phyloP scores from a whole-genome alignment of 345 rosid genomes.

The Murraya koenigii region DNA sequence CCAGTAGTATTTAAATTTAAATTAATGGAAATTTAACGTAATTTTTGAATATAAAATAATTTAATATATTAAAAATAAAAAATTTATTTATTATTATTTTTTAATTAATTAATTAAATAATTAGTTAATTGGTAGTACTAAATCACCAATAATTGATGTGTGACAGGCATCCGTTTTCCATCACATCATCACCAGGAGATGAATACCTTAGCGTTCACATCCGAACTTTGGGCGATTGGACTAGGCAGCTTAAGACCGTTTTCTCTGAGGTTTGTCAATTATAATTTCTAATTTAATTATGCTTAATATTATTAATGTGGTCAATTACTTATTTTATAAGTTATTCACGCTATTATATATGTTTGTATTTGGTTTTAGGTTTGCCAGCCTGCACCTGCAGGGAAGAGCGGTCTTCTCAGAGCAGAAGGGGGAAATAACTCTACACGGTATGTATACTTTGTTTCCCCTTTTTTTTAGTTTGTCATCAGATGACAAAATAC shows the following conservation, averaged over 20 bases:
- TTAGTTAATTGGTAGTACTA: neutral
- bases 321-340: no score
- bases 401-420: conserved; percentile 62
- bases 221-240: conserved; percentile 87
- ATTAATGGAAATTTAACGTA: no score
- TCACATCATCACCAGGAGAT: conserved; percentile 88
- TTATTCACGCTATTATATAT: no score
- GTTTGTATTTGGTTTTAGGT: conserved; percentile 16
- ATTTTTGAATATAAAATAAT: no score
- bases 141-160: neutral
- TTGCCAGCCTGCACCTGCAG: conserved; percentile 58
- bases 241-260: conserved; percentile 65
- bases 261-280: conserved; percentile 58
- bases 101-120: no score
- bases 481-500: no score
- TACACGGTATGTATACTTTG: conserved; percentile 10
- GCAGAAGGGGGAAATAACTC: conserved; percentile 53
- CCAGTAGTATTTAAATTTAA: no score
- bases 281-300: no score
- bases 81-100: no score
- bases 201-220: conserved; percentile 86
- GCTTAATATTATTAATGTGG: no score
- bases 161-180: conserved; percentile 88
- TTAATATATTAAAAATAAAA: no score
- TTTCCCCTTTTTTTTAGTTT: no score